Conservation (phyloP, 345 rosid genomes). For the Gossypium rotundifolium region DNA sequence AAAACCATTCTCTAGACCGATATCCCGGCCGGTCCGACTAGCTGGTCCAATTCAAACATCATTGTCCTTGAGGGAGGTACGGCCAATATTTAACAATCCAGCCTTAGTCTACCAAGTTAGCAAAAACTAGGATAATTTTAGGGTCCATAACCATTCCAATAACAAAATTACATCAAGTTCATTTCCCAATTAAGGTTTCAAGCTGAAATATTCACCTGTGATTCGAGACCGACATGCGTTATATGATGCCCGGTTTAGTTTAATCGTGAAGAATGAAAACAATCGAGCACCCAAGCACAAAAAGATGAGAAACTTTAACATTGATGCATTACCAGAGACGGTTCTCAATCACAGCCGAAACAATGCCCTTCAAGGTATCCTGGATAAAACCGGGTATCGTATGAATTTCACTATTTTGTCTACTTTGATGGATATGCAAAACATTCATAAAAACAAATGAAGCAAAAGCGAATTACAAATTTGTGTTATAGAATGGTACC, state of each 20-base stretch:
- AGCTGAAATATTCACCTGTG: background rate
- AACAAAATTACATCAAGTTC: background rate
- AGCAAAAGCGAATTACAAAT: background rate
- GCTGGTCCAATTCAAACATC: no score
- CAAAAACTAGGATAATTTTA: background rate
- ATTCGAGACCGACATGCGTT: background rate
- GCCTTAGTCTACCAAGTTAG: background rate
- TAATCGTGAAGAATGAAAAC: background rate
- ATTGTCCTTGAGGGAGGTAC: no score
- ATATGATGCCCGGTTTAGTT: background rate
- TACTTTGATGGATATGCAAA: background rate
- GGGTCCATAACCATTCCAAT: background rate
- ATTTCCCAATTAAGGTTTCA: background rate
- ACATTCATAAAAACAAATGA: background rate
- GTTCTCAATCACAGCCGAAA: constrained; percentile 60
- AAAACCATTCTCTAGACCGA: no score
- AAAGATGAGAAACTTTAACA: background rate
- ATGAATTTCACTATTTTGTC: background rate
- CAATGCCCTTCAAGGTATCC: constrained; percentile 78
- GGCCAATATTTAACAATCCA: no score
- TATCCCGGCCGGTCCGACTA: no score
- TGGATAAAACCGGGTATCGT: constrained; percentile 19
- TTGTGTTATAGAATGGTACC: constrained; percentile 31
- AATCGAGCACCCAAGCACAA: background rate
- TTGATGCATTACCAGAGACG: constrained; percentile 49